Base-by-base conservation (phyloP, 306 rosid species). In the Hippophae gyantsensis region DNA sequence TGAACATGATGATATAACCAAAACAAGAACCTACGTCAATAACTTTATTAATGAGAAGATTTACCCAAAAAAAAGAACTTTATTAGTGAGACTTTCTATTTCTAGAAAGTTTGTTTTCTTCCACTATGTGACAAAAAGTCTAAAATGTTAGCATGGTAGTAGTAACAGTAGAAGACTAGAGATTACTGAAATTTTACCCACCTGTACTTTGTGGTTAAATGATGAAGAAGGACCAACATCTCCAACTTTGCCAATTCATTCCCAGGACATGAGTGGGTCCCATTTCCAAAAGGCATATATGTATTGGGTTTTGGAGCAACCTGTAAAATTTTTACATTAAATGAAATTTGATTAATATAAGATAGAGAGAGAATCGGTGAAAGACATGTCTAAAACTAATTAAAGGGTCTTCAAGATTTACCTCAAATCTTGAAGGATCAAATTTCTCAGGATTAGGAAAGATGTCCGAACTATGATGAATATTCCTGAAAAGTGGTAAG, bases 361-460 rank as follows among this genome's bases (percentile, higher is more conserved):
- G 23, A 18, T 18, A 18, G 23, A 18, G 0, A 18, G 23, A 18
- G 23, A 18, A 18, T 18, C 23, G 23, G 23, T 18, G 23, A 1
- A 18, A 18, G 23, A 18, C 23, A 66, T 50, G 54, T 10, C 3
- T 47, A 54, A 53, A 32, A 32, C 38, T 2, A n/a, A n/a, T n/a
- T n/a, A 32, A 32, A 32, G 38, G 38, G 38, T 32, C 38, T 32
- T 32, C 4, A 32, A 32, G 38, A 56, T 58, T 86, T 71, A 83
- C 96, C 99, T 85, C 92, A 77, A 92, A 92, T 77, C 99, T 85
- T 6, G 95, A 80, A 59, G 99, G 96, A 65, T 92, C 96, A 70
- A 92, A 92, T 50, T 82, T 88, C 42, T 83, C 85, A 47, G 99
- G 96, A 13, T 84, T 85, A 6, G 86, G 80, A 56, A 92, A 92